Percentiles rank a stretch among this genome's conserved stretches.
These are phyloP conservation scores for Populus tomentosa DNA, from an alignment of 441 rosid genomes.

Conservation along the genomic window DNA sequence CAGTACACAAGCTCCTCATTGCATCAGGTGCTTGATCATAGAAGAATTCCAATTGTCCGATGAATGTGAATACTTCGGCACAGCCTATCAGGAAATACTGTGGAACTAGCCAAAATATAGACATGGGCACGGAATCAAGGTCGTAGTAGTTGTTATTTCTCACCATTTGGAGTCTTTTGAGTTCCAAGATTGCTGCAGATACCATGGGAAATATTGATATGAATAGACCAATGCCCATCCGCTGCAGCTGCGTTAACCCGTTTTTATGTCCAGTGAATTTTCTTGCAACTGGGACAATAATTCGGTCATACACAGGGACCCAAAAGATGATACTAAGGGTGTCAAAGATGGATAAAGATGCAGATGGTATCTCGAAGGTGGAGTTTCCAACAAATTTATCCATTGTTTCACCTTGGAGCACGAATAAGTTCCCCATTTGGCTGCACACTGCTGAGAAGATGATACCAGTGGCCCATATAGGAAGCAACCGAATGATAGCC, in stretches of 20 bases:
- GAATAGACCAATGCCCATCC: conserved; percentile 79
- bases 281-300: conserved; percentile 56
- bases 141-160: conserved; percentile 52
- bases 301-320: conserved; percentile 64
- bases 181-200: conserved; percentile 54
- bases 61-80: conserved; percentile 80
- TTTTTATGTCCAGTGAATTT: conserved; percentile 56
- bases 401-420: conserved; percentile 74
- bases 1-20: conserved; percentile 77
- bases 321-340: conserved; percentile 76
- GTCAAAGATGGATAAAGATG: conserved; percentile 77
- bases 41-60: conserved; percentile 79
- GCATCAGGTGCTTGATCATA: conserved; percentile 89
- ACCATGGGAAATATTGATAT: conserved; percentile 68
- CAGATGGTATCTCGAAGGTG: conserved; percentile 60
- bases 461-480: conserved; percentile 81
- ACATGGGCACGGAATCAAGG: conserved; percentile 41
- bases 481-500: no score
- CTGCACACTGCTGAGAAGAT: conserved; percentile 64
- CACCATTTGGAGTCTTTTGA: conserved; percentile 42
- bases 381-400: conserved; percentile 58
- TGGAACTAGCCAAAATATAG: conserved; percentile 78
- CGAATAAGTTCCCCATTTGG: conserved; percentile 75
- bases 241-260: conserved; percentile 77
- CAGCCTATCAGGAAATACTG: conserved; percentile 76